Conservation (phyloP, 495 filamentous ascomycete genomes). For the Letharia columbiana region DNA sequence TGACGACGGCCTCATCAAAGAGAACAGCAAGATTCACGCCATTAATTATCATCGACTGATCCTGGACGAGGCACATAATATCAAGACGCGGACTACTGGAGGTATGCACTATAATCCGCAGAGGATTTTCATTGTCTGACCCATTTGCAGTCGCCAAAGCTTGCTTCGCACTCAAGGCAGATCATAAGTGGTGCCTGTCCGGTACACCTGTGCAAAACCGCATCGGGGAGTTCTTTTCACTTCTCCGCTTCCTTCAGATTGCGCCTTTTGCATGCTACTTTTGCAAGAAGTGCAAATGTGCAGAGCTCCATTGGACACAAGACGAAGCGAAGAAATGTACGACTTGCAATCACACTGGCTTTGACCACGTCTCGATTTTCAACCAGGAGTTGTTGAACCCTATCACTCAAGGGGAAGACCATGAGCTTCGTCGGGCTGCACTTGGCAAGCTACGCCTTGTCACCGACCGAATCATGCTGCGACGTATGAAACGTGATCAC, state of each 20-base stretch:
- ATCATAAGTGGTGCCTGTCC: constrained; percentile 89
- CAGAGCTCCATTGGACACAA: constrained; percentile 75
- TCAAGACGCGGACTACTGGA: constrained; percentile 80
- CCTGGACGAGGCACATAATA: constrained; percentile 92
- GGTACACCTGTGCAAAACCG: constrained; percentile 92
- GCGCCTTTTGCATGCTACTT: constrained; percentile 86
- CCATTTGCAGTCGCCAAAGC: constrained; percentile 56
- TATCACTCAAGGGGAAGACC: constrained; percentile 47
- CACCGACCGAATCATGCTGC: constrained; percentile 86
- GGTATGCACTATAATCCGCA: constrained; percentile 25
- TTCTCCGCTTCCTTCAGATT: constrained; percentile 82
- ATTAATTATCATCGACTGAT: constrained; percentile 85
- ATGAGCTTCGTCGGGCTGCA: constrained; percentile 50
- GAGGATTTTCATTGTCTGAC: not conserved
- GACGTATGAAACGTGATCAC: constrained; percentile 85
- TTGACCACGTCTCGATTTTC: constrained; percentile 88
- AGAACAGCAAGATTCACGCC: constrained; percentile 76
- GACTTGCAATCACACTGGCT: constrained; percentile 56
- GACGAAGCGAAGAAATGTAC: constrained; percentile 57
- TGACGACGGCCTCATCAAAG: constrained; percentile 63
- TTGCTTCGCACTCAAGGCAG: constrained; percentile 78
- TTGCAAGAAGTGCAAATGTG: constrained; percentile 75
- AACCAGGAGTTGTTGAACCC: constrained; percentile 92
- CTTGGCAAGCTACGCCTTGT: constrained; percentile 75
- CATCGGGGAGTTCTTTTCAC: constrained; percentile 94